phyloP scores from a whole-genome alignment of 1,284 basidiomycete species.

The Pseudozyma flocculosa region DNA sequence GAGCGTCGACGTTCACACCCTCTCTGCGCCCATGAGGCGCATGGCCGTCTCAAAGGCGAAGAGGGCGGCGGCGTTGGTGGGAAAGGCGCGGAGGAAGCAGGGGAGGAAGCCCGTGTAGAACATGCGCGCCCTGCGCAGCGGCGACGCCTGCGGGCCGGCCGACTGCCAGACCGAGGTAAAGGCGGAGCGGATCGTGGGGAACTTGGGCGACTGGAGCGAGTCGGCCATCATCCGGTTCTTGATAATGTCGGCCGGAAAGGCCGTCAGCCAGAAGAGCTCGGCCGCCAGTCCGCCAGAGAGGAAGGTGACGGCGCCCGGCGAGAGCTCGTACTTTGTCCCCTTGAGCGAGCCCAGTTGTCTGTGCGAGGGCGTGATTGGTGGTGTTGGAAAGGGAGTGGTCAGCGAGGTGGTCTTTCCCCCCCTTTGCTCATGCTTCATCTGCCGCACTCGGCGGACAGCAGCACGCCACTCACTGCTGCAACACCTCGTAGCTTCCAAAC shows the following conservation, averaged over 20 bases:
- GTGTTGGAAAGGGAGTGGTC: too few species aligned
- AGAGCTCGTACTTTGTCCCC: conserved; percentile 61
- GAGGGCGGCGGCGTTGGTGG: conserved; percentile 51
- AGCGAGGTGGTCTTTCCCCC: too few species aligned
- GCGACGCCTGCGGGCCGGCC: conserved; percentile 8
- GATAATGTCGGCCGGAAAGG: conserved; percentile 74
- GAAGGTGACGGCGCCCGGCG: conserved; percentile 69
- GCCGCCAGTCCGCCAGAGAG: conserved; percentile 64
- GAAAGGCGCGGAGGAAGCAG: conserved; percentile 51
- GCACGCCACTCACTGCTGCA: conserved; percentile 21
- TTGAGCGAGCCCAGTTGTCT: conserved; percentile 12
- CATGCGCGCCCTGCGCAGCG: conserved; percentile 14
- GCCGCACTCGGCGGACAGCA: too few species aligned
- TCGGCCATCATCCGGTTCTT: conserved; percentile 63
- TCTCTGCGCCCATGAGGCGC: conserved; percentile 50
- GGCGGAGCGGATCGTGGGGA: conserved; percentile 21
- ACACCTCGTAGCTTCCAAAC: conserved; percentile 56
- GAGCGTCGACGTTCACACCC: conserved; percentile 6
- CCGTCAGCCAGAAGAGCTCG: conserved; percentile 63
- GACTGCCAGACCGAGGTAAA: conserved; percentile 36
- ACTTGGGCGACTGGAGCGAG: conserved; percentile 63
- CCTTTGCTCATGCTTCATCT: too few species aligned
- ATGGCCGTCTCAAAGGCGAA: conserved; percentile 54
- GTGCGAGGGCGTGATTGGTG: too few species aligned
- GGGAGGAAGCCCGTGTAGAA: conserved; percentile 51